These are phyloP conservation scores for Colletotrichum camelliae DNA, from an alignment of 2,329 filamentous ascomycete species.

Conservation along the genomic window DNA sequence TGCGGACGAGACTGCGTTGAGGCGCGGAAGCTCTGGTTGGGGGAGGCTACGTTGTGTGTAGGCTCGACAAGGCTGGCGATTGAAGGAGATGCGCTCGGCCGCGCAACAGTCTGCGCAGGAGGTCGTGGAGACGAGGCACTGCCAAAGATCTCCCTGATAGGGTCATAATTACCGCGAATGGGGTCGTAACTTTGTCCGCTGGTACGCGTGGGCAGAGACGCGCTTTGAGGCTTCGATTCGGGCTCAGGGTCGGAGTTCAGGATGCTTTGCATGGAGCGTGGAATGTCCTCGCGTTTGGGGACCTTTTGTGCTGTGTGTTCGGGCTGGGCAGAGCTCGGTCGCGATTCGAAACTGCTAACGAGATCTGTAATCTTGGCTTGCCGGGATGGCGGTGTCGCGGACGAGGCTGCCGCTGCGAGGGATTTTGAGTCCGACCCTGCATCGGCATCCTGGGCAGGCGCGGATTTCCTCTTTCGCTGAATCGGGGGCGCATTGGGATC, in stretches of 20 bases:
- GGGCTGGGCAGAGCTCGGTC: slow-evolving; percentile 29
- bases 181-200: slow-evolving; percentile 90
- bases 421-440: slow-evolving; percentile 39
- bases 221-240: slow-evolving; percentile 46
- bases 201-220: slow-evolving; percentile 57
- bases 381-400: slow-evolving; percentile 27
- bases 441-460: slow-evolving; percentile 41
- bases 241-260: slow-evolving; percentile 57
- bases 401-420: slow-evolving; percentile 33
- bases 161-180: slow-evolving; percentile 78
- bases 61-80: slow-evolving; percentile 89
- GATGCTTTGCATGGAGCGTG: slow-evolving; percentile 60
- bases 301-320: slow-evolving; percentile 47
- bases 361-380: slow-evolving; percentile 49
- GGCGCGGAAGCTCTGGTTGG: slow-evolving; percentile 27
- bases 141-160: slow-evolving; percentile 53
- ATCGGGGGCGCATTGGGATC: slow-evolving; percentile 63
- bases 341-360: slow-evolving; percentile 28
- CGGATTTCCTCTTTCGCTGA: slow-evolving; percentile 60
- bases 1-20: slow-evolving; percentile 35
- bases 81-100: slow-evolving; percentile 88
- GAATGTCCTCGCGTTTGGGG: slow-evolving; percentile 56
- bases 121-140: slow-evolving; percentile 54
- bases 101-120: slow-evolving; percentile 53
- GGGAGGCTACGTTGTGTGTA: slow-evolving; percentile 42